Evolutionary conservation across 177 flowering plant species (phyloP), one percentile per base, ranked within the genome.

Genomic region (Telopea speciosissima): DNA sequence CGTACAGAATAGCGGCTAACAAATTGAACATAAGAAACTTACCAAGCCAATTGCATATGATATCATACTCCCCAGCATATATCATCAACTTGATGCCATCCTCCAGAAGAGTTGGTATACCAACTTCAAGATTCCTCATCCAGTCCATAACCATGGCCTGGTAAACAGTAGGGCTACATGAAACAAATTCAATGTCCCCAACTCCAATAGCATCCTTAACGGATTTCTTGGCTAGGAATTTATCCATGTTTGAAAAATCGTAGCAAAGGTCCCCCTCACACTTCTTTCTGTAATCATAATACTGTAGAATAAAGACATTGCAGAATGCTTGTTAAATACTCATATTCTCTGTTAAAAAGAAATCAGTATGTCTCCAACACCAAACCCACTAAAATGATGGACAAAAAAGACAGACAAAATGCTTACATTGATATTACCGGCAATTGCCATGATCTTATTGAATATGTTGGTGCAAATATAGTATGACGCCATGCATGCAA

Each of bases 31-130:
- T 0, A 64, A 22, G 28, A 71, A 44, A n/a, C 79, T 76, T 72
- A 88, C 92, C 92, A 17, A 87, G 80, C 93, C 93, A 89, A 76
- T 89, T 89, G 85, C 90, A 89, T 23, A 87, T 89, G 21, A 89
- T 83, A 77, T 89, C 93, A 71, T 84, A 79, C 61, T 89, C 93
- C 49, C 93, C 90, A 14, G 88, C 93, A 72, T 89, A 89, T 1
- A 87, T 67, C 17, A 89, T 88, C 69, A 80, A 68, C 70, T 75
- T 80, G 76, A 89, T 83, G n/a, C 90, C 93, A 74, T 86, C 88
- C 72, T 89, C 89, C 5, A 89, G 74, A 9, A 89, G 87, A 24
- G 84, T 70, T 25, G 96, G 96, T 68, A 90, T 85, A 0, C 84
- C 90, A 1, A 82, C 85, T 79, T 80, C 93, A 17, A 84, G 79